phyloP scores from a whole-genome alignment of 768 basidiomycete genomes.

The Melanogaster broomeanus region DNA sequence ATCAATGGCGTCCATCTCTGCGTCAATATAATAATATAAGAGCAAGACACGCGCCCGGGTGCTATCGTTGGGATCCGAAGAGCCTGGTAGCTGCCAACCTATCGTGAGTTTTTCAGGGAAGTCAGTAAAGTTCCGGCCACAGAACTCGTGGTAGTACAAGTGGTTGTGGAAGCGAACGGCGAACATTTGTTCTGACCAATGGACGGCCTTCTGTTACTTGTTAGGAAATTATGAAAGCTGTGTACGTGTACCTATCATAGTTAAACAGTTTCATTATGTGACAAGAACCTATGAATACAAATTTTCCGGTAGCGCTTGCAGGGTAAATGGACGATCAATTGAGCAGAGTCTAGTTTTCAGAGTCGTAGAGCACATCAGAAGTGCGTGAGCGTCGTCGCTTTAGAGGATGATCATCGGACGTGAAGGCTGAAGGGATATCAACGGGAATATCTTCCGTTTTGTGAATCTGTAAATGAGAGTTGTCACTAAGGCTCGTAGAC shows the following conservation, averaged over 20 bases:
- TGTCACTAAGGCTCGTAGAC: conserved; percentile 8
- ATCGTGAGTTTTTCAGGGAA: conserved; percentile 14
- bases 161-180: too few relatives aligned
- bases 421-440: conserved; percentile 32
- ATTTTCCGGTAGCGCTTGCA: conserved; percentile 8
- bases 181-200: conserved; percentile 1
- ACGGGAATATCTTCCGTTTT: conserved; percentile 30
- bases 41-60: too few relatives aligned
- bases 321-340: conserved; percentile 7
- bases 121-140: conserved; percentile 7
- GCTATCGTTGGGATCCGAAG: neutral
- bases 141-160: conserved; percentile 3
- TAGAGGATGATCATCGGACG: conserved; percentile 34
- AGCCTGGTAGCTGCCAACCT: conserved; percentile 6
- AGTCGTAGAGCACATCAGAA: conserved; percentile 30
- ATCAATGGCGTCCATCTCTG: too few relatives aligned
- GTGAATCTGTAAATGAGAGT: conserved; percentile 15
- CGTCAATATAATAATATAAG: too few relatives aligned
- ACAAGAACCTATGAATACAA: conserved; percentile 25
- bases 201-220: neutral
- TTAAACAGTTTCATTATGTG: conserved; percentile 14
- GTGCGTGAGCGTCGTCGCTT: conserved; percentile 49
- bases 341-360: conserved; percentile 25
- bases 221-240: conserved; percentile 24
- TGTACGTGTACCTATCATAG: too few relatives aligned